Evolutionary conservation across 495 filamentous ascomycete genomes (phyloP).

Genomic region (Aeminium ludgeri): DNA sequence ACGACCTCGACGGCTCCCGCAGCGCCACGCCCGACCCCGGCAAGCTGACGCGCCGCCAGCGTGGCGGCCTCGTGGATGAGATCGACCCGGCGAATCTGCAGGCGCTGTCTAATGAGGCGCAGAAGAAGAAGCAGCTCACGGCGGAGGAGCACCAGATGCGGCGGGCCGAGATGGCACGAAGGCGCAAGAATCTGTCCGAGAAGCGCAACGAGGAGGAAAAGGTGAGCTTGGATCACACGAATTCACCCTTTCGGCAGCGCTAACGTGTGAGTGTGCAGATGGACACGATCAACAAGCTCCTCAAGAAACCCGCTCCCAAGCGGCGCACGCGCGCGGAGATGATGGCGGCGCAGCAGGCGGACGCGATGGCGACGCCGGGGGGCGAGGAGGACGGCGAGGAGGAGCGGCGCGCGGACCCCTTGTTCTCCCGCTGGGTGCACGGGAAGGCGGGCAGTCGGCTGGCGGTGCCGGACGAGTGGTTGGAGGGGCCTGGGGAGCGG

Average conservation of each 20-base stretch:
- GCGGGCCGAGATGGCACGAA: slow-evolving; percentile 85
- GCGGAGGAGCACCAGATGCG: slow-evolving; percentile 93
- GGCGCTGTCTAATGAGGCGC: slow-evolving; percentile 83
- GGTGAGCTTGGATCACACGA: slow-evolving; percentile 30
- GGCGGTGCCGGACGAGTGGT: slow-evolving; percentile 68
- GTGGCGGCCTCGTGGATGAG: slow-evolving; percentile 51
- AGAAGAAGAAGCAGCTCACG: slow-evolving; percentile 81
- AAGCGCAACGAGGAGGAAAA: slow-evolving; percentile 99
- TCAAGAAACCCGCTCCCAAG: slow-evolving; percentile 91
- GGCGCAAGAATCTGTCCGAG: slow-evolving; percentile 89
- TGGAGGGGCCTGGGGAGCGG: slow-evolving; percentile 48
- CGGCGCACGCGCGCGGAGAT: slow-evolving; percentile 39
- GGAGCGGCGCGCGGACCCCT: slow-evolving; percentile 45
- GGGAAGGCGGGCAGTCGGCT: slow-evolving; percentile 48
- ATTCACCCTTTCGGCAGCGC: slow-evolving; percentile 3
- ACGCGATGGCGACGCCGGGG: slow-evolving; percentile 33
- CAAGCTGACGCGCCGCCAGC: slow-evolving; percentile 77
- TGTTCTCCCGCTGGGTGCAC: slow-evolving; percentile 67
- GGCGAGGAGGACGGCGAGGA: slow-evolving; percentile 26
- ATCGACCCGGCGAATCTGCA: slow-evolving; percentile 45
- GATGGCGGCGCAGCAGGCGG: slow-evolving; percentile 34
- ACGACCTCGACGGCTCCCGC: slow-evolving; percentile 49
- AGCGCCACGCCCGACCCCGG: slow-evolving; percentile 60
- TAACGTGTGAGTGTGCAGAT: slow-evolving; percentile 37
- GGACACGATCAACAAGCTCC: slow-evolving; percentile 94